A percentile compares a stretch with the other conserved stretches of the same genome.
Evolutionary conservation across 2,329 filamentous ascomycete genomes (phyloP).

Genomic region (Aciculosporium take): DNA sequence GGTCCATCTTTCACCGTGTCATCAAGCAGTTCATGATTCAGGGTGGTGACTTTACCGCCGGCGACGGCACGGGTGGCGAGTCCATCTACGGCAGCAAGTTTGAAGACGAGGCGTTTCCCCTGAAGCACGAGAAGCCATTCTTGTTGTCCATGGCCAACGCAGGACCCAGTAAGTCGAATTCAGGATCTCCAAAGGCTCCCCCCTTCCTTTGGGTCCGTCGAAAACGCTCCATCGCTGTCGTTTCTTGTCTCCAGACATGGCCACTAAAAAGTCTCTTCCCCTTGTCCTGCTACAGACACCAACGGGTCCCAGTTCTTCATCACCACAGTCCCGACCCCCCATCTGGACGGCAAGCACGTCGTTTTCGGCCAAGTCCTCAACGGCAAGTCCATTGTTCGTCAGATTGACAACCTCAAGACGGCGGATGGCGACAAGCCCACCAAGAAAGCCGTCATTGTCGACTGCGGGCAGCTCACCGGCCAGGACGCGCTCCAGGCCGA

Average conservation of each 20-base stretch:
- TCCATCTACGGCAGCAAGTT: conserved; percentile 97
- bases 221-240: neutral
- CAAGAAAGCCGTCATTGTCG: conserved; percentile 56
- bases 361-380: conserved; percentile 91
- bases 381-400: conserved; percentile 80
- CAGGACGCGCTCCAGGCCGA: conserved; percentile 53
- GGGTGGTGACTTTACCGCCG: conserved; percentile 90
- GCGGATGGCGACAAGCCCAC: conserved; percentile 63
- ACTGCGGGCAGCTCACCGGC: conserved; percentile 75
- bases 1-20: conserved; percentile 83
- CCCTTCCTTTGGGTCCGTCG: neutral
- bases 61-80: conserved; percentile 90
- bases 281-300: conserved; percentile 41
- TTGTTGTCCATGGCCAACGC: conserved; percentile 96
- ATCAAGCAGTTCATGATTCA: conserved; percentile 97
- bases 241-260: neutral
- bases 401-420: conserved; percentile 74
- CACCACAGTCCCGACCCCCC: conserved; percentile 87
- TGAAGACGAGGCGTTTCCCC: conserved; percentile 86
- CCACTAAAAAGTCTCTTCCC: conserved; percentile 4
- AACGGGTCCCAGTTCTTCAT: conserved; percentile 98
- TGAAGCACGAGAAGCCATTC: conserved; percentile 87
- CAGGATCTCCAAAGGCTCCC: no score
- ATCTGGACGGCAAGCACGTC: conserved; percentile 92
- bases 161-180: conserved; percentile 55